These are phyloP conservation scores for Tetrapisispora nanseiensis DNA, from an alignment of 805 yeast species.

Conservation along the genomic window DNA sequence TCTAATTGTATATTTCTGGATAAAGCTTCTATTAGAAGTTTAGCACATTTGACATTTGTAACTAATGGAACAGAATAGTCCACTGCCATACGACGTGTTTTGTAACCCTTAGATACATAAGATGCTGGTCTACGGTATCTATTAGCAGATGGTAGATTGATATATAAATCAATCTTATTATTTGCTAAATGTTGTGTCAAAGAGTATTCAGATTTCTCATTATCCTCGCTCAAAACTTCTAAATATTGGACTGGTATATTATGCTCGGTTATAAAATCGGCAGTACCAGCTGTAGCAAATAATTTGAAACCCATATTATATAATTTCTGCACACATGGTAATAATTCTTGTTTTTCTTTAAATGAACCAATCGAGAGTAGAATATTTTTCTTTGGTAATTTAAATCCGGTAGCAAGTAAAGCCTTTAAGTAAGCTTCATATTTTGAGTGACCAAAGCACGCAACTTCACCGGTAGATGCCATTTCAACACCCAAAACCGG, in stretches of 20 bases:
- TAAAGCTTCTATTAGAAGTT: slow-evolving; percentile 88
- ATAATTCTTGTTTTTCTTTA: slow-evolving; percentile 88
- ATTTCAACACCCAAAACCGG: slow-evolving; percentile 97
- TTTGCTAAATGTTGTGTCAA: slow-evolving; percentile 93
- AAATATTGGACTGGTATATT: slow-evolving; percentile 88
- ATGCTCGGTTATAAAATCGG: slow-evolving; percentile 94
- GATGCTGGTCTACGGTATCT: slow-evolving; percentile 98
- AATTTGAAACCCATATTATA: slow-evolving; percentile 78
- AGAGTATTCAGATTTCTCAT: slow-evolving; percentile 87
- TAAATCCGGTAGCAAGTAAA: slow-evolving; percentile 89
- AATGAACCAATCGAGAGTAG: slow-evolving; percentile 90
- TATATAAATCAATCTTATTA: slow-evolving; percentile 90
- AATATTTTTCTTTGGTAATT: slow-evolving; percentile 88
- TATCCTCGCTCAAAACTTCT: slow-evolving; percentile 73
- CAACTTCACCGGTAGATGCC: slow-evolving; percentile 99
- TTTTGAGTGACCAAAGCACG: slow-evolving; percentile 90
- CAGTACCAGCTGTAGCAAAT: slow-evolving; percentile 98
- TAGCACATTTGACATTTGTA: slow-evolving; percentile 96
- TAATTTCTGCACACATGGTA: slow-evolving; percentile 77
- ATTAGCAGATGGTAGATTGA: slow-evolving; percentile 93
- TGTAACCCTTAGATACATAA: slow-evolving; percentile 94
- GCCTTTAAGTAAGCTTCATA: slow-evolving; percentile 96
- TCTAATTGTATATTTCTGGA: slow-evolving; percentile 58
- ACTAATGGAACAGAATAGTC: slow-evolving; percentile 96
- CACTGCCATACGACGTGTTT: slow-evolving; percentile 98